Evolutionary conservation across 305 asterid genomes (phyloP), one percentile per base, ranked within the genome.

Genomic region (Rubia peregrina): DNA sequence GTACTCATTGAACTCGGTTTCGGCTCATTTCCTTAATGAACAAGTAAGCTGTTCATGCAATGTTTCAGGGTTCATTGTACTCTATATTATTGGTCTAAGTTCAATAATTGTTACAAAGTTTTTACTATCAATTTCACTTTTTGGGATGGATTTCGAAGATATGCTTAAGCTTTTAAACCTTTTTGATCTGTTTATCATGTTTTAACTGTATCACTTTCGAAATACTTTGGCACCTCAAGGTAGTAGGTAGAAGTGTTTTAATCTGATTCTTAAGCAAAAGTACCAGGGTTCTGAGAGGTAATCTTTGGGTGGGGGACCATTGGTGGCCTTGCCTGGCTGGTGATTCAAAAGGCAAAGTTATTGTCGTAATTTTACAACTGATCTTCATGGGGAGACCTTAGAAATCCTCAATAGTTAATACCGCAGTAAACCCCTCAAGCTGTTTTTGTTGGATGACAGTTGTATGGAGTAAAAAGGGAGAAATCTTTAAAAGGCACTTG

Each of bases 11-110:
- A 95, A 95, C 85, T 90, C 98, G 64, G 99, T 95, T 72, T 95
- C 99, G 65, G 90, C 99, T n/a, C 99, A 90, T 90, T 95, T 95
- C 83, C 97, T 95, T 68, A 90, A 87, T 74, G 99, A 95, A 83
- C 99, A 94, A 90, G 99, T 87, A 80, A 73, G 80, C 43, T 64
- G 72, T 36, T 33, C 60, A 5, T 41, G 17, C 59, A 46, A 16
- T 21, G 24, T 65, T 30, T 53, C 7, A 41, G 60, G 46, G n/a
- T n/a, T 16, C 71, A 49, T 26, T 26, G 21, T 36, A 48, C n/a
- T 48, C 2, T 26, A 26, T 13, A 22, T 49, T 67, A 14, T 8
- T 67, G 16, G 61, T 65, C 36, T 9, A 38, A 19, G 10, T 66
- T 22, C 7, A 26, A 48, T 14, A 48, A 26, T 48, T 14, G 21